Conservation (phyloP, 495 filamentous ascomycete genomes). For the Usnea hakonensis region DNA sequence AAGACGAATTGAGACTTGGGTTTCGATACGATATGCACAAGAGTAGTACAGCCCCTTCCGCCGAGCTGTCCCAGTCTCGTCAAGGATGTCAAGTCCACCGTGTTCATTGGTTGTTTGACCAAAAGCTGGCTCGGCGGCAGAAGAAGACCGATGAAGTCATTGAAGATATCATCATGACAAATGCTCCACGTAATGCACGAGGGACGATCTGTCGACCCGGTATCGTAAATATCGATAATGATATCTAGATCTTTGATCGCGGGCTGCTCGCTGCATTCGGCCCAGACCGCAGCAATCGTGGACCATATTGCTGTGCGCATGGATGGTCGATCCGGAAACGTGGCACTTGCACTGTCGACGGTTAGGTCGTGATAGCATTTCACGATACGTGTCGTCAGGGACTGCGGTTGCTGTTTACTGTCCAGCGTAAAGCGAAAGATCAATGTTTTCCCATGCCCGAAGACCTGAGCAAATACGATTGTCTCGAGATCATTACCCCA, state of each 20-base stretch:
- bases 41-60: conserved; percentile 11
- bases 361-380: conserved; percentile 12
- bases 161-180: conserved; percentile 12
- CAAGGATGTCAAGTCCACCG: conserved; percentile 7
- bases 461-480: background rate
- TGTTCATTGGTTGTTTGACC: conserved; percentile 1
- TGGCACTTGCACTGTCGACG: conserved; percentile 1
- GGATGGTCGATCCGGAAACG: conserved; percentile 4
- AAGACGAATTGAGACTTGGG: conserved; percentile 9
- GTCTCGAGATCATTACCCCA: background rate
- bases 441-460: background rate
- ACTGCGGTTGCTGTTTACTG: conserved; percentile 3
- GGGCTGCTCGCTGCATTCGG: conserved; percentile 3
- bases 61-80: conserved; percentile 2
- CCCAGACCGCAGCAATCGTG: conserved; percentile 3
- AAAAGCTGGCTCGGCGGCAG: conserved; percentile 11
- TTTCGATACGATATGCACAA: background rate
- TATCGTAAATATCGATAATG: conserved; percentile 13
- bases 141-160: conserved; percentile 4
- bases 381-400: conserved; percentile 8
- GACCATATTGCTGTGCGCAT: conserved; percentile 12
- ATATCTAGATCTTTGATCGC: conserved; percentile 6
- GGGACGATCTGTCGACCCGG: background rate
- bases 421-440: conserved; percentile 1
- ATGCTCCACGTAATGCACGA: conserved; percentile 8